These are phyloP conservation scores for Taphrina flavorubra DNA, from an alignment of 1,139 yeast genomes.

Conservation along the genomic window DNA sequence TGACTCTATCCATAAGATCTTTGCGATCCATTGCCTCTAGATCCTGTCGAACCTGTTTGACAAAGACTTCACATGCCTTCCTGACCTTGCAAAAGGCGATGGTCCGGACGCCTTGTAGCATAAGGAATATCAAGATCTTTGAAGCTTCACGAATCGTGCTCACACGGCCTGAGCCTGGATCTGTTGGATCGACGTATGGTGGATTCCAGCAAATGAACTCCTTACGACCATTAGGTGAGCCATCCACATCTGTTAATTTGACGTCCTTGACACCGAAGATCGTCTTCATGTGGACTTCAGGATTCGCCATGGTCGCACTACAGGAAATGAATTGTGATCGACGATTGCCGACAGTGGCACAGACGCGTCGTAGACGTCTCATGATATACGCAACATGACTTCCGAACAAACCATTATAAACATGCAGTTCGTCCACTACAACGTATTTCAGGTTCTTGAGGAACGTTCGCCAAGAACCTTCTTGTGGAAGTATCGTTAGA, in stretches of 20 bases:
- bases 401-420: conserved; percentile 89
- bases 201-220: conserved; percentile 84
- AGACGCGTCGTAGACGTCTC: conserved; percentile 72
- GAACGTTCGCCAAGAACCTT: conserved; percentile 73
- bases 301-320: conserved; percentile 86
- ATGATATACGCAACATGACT: conserved; percentile 85
- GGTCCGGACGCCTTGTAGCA: conserved; percentile 70
- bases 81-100: conserved; percentile 91
- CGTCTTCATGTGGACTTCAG: conserved; percentile 69
- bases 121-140: conserved; percentile 66
- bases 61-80: conserved; percentile 79
- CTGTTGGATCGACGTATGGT: conserved; percentile 65
- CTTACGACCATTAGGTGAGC: conserved; percentile 84
- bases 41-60: conserved; percentile 66
- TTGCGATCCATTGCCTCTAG: conserved; percentile 50
- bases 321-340: conserved; percentile 75
- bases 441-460: conserved; percentile 68
- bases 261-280: conserved; percentile 68
- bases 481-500: conserved; percentile 78
- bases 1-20: conserved; percentile 67
- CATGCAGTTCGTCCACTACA: conserved; percentile 89
- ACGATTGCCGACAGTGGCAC: conserved; percentile 61
- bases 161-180: conserved; percentile 66
- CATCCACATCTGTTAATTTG: conserved; percentile 64
- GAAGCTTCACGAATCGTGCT: conserved; percentile 80